These are phyloP conservation scores for Comarum palustre DNA, from an alignment of 306 rosid species.

Conservation along the genomic window DNA sequence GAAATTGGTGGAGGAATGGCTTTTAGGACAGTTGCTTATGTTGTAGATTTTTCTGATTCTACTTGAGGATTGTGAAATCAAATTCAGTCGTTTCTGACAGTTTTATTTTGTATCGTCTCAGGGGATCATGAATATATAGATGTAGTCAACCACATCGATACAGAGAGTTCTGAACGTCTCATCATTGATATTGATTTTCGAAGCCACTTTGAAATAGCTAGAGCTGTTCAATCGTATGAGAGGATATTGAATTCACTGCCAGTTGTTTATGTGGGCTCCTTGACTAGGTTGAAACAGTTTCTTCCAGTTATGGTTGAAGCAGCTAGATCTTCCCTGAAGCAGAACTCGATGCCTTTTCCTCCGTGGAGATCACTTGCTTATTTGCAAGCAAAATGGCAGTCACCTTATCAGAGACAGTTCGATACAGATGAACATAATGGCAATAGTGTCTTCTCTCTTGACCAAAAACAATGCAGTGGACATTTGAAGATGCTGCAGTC, in stretches of 20 bases:
- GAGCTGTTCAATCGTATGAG: constrained; percentile 86
- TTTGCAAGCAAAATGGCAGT: constrained; percentile 84
- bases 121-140: constrained; percentile 96
- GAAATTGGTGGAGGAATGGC: background rate
- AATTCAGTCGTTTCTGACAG: background rate
- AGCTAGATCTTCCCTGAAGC: constrained; percentile 72
- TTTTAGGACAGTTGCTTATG: background rate
- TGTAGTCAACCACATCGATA: constrained; percentile 45
- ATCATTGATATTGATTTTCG: constrained; percentile 79
- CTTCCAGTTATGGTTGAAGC: constrained; percentile 93
- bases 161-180: constrained; percentile 66
- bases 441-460: constrained; percentile 24
- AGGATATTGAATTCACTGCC: constrained; percentile 82
- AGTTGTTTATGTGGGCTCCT: constrained; percentile 69
- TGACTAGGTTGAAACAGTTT: constrained; percentile 60
- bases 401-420: constrained; percentile 60
- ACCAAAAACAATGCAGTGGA: constrained; percentile 68
- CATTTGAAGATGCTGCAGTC: constrained; percentile 84
- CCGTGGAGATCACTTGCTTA: constrained; percentile 93
- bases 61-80: background rate
- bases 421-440: constrained; percentile 36
- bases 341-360: constrained; percentile 94
- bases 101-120: constrained; percentile 15
- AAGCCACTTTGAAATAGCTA: constrained; percentile 97
- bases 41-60: background rate